Conservation (phyloP, 2,329 filamentous ascomycete genomes). For the Bipolaris sorokiniana region DNA sequence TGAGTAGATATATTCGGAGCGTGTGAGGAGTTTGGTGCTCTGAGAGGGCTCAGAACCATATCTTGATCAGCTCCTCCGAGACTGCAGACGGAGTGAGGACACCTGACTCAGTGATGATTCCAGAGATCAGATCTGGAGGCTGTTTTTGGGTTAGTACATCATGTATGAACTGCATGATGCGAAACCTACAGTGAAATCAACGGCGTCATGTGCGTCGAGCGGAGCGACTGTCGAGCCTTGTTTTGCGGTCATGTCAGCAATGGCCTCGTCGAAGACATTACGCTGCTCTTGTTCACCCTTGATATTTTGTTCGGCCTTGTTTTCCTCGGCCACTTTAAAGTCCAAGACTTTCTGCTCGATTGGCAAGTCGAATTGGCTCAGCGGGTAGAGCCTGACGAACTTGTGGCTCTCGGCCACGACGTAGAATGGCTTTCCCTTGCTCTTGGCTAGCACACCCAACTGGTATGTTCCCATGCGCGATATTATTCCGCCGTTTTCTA, state of each 20-base stretch:
- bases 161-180: neutral
- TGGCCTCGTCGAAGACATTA: constrained; percentile 54
- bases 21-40: constrained; percentile 14
- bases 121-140: constrained; percentile 72
- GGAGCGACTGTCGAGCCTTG: constrained; percentile 26
- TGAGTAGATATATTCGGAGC: constrained; percentile 13
- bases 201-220: constrained; percentile 55
- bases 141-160: constrained; percentile 39
- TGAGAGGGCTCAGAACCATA: constrained; percentile 53
- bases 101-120: constrained; percentile 77
- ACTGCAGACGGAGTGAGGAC: constrained; percentile 73
- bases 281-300: constrained; percentile 35
- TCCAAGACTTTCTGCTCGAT: constrained; percentile 79
- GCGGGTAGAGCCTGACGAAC: constrained; percentile 85
- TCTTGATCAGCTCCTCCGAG: constrained; percentile 72
- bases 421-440: constrained; percentile 78
- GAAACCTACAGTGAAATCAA: constrained; percentile 71
- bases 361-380: constrained; percentile 80
- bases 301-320: constrained; percentile 11
- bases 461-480: constrained; percentile 86
- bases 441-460: constrained; percentile 79
- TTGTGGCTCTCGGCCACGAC: constrained; percentile 96
- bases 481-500: constrained; percentile 92
- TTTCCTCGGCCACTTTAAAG: constrained; percentile 64
- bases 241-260: constrained; percentile 39